Base-by-base conservation (phyloP, 257 asterid species). In the Nicotiana benthamiana region DNA sequence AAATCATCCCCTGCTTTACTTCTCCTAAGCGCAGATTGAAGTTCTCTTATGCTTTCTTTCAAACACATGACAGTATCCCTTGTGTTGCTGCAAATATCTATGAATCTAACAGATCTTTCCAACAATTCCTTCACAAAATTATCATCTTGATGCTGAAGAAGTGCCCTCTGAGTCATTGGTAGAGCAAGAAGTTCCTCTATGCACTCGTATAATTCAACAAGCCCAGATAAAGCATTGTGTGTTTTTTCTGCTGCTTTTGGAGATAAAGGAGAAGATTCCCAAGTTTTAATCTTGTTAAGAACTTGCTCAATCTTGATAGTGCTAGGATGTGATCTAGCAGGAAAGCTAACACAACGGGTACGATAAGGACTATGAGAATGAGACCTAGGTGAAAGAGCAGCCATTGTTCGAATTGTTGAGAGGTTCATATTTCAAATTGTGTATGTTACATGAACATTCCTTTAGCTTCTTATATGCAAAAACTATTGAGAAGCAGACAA, bases 241-340 rank as follows among this genome's bases (percentile, higher is more conserved):
- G 80, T 34, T 10, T 61, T 59, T 51, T 84, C 86, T 48, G 65
- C 66, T 70, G 60, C 79, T 40, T 80, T 46, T 27, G 56, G 32
- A 20, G 65, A 63, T 32, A 81, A 60, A 24, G 60, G 18, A 10
- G 60, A 46, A n/a, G 77, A 34, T 13, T 77, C 85, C 82, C 63
- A 72, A 65, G 82, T 80, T 76, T 87, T 87, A 24, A 87, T 79
- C 78, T 80, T 87, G 83, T 80, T 84, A 26, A 84, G 5, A 5
- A 57, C 62, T 79, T 83, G 84, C 8, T 87, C 90, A 22, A 84
- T 79, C 75, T 67, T 87, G 51, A 72, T 32, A 0, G 88, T 87
- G 53, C 82, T 82, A 1, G 90, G 88, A n/a, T 84, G 90, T 74
- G 86, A 82, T 65, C 85, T 84, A 5, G 85, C 75, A 26, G 90